These are phyloP conservation scores for Populus hybrid DNA, from an alignment of 441 rosid species.

Conservation along the genomic window DNA sequence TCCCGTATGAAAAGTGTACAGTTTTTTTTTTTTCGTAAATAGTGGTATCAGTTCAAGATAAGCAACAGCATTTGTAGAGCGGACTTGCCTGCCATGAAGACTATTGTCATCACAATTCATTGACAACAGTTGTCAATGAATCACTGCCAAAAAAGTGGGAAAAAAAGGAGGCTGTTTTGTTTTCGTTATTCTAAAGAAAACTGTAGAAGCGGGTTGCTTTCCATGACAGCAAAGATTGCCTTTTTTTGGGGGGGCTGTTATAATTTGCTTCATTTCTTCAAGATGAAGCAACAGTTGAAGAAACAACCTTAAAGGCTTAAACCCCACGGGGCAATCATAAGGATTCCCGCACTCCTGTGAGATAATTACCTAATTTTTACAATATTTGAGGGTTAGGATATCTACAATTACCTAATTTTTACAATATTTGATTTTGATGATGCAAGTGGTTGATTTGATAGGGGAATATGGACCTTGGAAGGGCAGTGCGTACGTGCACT, in stretches of 20 bases:
- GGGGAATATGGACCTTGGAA: too few species aligned
- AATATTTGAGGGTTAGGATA: conserved; percentile 5
- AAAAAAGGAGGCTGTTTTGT: neutral
- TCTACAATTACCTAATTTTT: conserved; percentile 18
- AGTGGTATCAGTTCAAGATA: too few species aligned
- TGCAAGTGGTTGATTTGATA: neutral
- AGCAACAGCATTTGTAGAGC: too few species aligned
- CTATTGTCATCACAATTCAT: too few species aligned
- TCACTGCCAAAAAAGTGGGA: too few species aligned
- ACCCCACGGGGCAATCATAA: neutral
- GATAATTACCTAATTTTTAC: conserved; percentile 17
- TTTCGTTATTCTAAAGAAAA: neutral
- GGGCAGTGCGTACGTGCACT: too few species aligned
- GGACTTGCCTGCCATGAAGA: too few species aligned
- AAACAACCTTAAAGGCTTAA: neutral
- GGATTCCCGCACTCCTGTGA: neutral
- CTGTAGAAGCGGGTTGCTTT: neutral
- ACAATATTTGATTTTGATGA: neutral
- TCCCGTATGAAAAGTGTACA: too few species aligned
- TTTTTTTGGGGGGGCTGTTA: neutral
- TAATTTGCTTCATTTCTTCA: conserved; percentile 3
- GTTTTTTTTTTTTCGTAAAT: too few species aligned
- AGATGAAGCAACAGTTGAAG: conserved; percentile 5
- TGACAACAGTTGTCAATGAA: too few species aligned
- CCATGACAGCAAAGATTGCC: neutral